Evolutionary conservation across 2,329 filamentous ascomycete genomes (phyloP), one percentile per base, ranked within the genome.

Genomic region (Chaetomium olivaceum): DNA sequence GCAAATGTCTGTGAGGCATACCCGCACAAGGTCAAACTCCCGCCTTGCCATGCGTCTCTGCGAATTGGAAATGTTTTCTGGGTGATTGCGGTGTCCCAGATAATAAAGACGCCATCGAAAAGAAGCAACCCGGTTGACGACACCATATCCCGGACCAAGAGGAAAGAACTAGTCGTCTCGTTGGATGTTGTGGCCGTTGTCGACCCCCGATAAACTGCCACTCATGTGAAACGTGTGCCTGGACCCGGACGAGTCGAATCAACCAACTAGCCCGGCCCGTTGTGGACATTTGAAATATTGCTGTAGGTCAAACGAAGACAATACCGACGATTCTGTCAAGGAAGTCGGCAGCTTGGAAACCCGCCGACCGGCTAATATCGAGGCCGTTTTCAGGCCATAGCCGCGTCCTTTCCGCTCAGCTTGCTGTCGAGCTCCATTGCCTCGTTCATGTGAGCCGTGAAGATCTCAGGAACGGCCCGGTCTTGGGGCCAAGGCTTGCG

Each of bases 361-460:
- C 11, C 43, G n/a, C 57, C 23, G 23, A 46, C 8, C 12, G 23
- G 19, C 23, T 39, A 29, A 25, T 5, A 50, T 25, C 1, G 16
- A 21, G 14, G 51, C 16, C 25, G 9, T 9, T 4, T 39, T 66
- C 58, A 69, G 43, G 58, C 61, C 3, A 61, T 19, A 8, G 60
- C 19, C 14, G 27, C 54, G 19, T 51, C 61, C 23, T 63, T 59
- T 16, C 46, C 48, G 48, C 55, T 55, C 16, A 59, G 33, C 43
- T 59, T 69, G 43, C 63, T 65, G 51, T 71, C 65, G 23, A 71
- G 57, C 50, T 65, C 64, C 39, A 68, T 68, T 1, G 74, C 75
- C 59, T 76, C 71, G 8, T 69, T 59, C 59, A 69, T 71, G 58
- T 77, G 75, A 9, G 70, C 60, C 19, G 68, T 66, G 62, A 76